Base-by-base conservation (phyloP, 2,329 filamentous ascomycete genomes). In the Penicillium capsulatum region DNA sequence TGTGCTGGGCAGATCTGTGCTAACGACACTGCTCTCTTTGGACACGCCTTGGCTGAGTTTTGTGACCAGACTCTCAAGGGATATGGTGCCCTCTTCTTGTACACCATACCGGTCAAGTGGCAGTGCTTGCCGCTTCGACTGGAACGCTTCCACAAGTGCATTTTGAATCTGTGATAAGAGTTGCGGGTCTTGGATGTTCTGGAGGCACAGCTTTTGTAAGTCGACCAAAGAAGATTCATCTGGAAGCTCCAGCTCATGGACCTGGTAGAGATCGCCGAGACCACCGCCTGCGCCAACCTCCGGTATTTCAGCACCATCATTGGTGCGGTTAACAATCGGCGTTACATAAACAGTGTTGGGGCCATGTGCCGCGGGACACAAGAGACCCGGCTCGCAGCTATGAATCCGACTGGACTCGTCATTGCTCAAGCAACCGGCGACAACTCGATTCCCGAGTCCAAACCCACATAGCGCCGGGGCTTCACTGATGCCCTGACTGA, bases 211-310 rank as follows among this genome's bases (percentile, higher is more conserved):
- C 3, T 68, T 58, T 40, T 75, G 66, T 4, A 87, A 59, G 31
- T 77, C 73, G 2, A 71, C 67, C 0, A 78, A 51, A n/a, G 74
- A 64, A 16, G 53, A 52, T 2, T 58, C 52, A 43, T 76, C 72
- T 5, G 77, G 59, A 7, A 79, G 60, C 22, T 84, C 80, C 6
- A 92, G 64, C 57, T 86, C 83, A 16, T 80, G 77, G 15, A 76
- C 74, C 32, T 81, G 77, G 50, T 81, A 76, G 4, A 94, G 65
- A 60, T 94, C 87, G 2, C 83, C 84, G 9, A 80, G 80, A 1
- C 89, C 89, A 4, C 88, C 89, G 4, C 88, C 89, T 17, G 86
- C 76, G 1, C 88, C 89, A 5, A 82, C 57, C 59, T 96, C 91
- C 2, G 72, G 73, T 20, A 94, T 68, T 15, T 87, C 79, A 10